Percentiles rank a stretch among this genome's conserved stretches.
These are phyloP conservation scores for Colletotrichum spaethianum DNA, from an alignment of 2,329 filamentous ascomycete genomes.

Conservation along the genomic window DNA sequence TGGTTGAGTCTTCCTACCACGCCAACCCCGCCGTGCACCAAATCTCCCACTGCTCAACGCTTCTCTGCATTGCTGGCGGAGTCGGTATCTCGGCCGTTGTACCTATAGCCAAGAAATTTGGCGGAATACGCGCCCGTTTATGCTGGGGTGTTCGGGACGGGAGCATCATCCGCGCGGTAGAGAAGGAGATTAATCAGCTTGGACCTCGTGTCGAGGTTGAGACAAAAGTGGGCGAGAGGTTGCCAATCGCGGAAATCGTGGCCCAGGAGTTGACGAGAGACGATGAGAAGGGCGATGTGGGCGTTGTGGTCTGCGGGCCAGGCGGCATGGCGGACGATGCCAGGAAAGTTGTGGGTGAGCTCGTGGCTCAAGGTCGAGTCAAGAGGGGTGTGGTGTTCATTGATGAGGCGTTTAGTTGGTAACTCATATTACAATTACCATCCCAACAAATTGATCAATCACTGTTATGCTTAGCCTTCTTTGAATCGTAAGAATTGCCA, in stretches of 20 bases:
- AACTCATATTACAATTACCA: no score
- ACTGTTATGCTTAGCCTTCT: accelerated
- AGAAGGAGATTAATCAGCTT: constrained; percentile 39
- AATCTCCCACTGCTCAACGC: constrained; percentile 45
- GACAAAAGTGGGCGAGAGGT: constrained; percentile 44
- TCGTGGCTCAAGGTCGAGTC: constrained; percentile 38
- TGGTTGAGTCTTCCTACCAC: constrained; percentile 49
- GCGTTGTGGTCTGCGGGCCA: constrained; percentile 49
- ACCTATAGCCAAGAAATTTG: constrained; percentile 43
- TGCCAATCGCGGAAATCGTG: constrained; percentile 46
- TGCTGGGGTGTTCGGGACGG: constrained; percentile 47
- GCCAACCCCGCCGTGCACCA: constrained; percentile 39
- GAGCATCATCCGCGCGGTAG: constrained; percentile 39
- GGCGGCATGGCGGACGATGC: constrained; percentile 49
- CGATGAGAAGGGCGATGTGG: constrained; percentile 41
- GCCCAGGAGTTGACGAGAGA: constrained; percentile 42
- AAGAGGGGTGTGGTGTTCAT: constrained; percentile 44
- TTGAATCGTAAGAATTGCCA: no score
- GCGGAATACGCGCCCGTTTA: constrained; percentile 39
- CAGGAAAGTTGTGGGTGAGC: constrained; percentile 42
- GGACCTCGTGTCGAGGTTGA: constrained; percentile 42
- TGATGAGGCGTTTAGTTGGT: constrained; percentile 48
- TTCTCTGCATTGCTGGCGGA: constrained; percentile 51
- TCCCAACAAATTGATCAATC: accelerated
- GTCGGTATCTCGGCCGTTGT: constrained; percentile 51